Conservation (phyloP, 192 early-diverging fungal species). For the Geranomyces variabilis region DNA sequence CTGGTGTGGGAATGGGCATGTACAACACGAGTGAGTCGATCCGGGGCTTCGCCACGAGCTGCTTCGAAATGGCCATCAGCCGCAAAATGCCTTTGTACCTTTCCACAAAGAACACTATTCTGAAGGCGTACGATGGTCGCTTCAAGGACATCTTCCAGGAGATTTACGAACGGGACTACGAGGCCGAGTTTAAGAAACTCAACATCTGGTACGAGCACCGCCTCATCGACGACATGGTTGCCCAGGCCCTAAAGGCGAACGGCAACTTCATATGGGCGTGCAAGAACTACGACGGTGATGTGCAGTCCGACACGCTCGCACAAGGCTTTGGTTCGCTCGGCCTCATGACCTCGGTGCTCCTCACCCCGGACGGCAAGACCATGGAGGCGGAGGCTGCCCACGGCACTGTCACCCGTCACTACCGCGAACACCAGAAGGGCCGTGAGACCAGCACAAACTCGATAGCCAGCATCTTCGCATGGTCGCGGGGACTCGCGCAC, state of each 20-base stretch:
- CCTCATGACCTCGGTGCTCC: slow-evolving; percentile 95
- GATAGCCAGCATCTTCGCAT: slow-evolving; percentile 94
- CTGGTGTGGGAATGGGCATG: slow-evolving; percentile 95
- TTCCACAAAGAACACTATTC: slow-evolving; percentile 96
- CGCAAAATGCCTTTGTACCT: slow-evolving; percentile 94
- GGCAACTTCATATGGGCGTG: slow-evolving; percentile 93
- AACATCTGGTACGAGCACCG: slow-evolving; percentile 98
- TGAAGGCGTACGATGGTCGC: slow-evolving; percentile 95
- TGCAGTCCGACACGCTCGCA: slow-evolving; percentile 95
- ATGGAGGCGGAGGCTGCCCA: slow-evolving; percentile 96
- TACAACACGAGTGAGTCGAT: slow-evolving; percentile 92
- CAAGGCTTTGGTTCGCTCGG: slow-evolving; percentile 93
- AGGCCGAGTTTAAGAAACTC: slow-evolving; percentile 74
- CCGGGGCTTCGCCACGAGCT: slow-evolving; percentile 89
- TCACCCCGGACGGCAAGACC: slow-evolving; percentile 90
- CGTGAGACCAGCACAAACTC: slow-evolving; percentile 94
- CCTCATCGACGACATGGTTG: slow-evolving; percentile 98
- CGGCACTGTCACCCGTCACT: slow-evolving; percentile 95
- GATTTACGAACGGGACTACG: slow-evolving; percentile 87
- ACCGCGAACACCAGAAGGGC: slow-evolving; percentile 93
- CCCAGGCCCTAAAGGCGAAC: slow-evolving; percentile 92
- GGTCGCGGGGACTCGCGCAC: slow-evolving; percentile 87
- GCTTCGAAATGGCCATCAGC: slow-evolving; percentile 89
- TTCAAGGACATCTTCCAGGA: slow-evolving; percentile 98
- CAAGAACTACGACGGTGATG: slow-evolving; percentile 96